A percentile compares a stretch with the other conserved stretches of the same genome.
Conservation (phyloP, 768 basidiomycete genomes). For the Tricholoma hemisulphureum region DNA sequence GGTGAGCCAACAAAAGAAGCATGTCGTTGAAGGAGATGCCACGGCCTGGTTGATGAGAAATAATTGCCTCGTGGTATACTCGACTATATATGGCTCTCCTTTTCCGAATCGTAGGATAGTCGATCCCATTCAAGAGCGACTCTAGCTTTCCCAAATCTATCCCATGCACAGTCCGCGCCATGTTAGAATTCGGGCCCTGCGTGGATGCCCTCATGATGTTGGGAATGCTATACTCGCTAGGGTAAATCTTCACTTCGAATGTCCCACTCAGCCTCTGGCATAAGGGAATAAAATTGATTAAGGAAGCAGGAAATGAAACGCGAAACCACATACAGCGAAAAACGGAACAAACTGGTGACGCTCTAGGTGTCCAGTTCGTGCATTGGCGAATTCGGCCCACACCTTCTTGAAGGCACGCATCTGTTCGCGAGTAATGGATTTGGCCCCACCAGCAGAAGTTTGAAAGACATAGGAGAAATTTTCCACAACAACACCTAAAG, state of each 20-base stretch:
- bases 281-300: not conserved
- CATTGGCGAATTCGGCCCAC: conserved; percentile 84
- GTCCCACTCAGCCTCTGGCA: conserved; percentile 76
- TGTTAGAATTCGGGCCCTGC: conserved; percentile 34
- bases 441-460: conserved; percentile 75
- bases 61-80: conserved; percentile 82
- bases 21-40: conserved; percentile 92
- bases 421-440: conserved; percentile 81
- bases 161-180: conserved; percentile 42
- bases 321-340: conserved; percentile 63
- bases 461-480: conserved; percentile 97
- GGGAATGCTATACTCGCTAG: conserved; percentile 58
- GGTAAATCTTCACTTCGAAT: conserved; percentile 88
- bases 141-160: conserved; percentile 67
- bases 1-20: conserved; percentile 83
- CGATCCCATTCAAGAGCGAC: conserved; percentile 57
- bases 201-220: conserved; percentile 57
- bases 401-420: conserved; percentile 94
- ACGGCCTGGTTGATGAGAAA: conserved; percentile 65
- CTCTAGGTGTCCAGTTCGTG: conserved; percentile 75
- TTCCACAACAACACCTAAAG: conserved; percentile 82
- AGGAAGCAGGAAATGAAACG: not conserved
- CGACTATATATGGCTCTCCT: conserved; percentile 71
- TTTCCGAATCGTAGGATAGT: conserved; percentile 59
- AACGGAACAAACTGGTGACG: conserved; percentile 71